These are phyloP conservation scores for Paraphaeosphaeria minitans DNA, from an alignment of 2,329 filamentous ascomycete genomes.

Conservation along the genomic window DNA sequence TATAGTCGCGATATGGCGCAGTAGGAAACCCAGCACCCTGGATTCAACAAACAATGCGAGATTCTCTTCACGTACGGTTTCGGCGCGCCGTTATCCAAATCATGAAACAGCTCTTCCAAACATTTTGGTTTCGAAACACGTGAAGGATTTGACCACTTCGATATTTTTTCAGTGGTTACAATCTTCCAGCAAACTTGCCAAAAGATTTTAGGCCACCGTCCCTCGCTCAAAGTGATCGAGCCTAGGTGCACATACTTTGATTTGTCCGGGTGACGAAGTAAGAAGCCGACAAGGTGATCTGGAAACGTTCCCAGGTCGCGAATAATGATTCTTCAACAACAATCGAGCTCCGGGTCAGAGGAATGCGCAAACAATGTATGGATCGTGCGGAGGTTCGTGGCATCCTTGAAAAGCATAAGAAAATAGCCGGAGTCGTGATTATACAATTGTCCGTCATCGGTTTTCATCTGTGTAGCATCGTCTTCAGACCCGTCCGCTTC, in stretches of 20 bases:
- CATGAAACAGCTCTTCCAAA: not conserved
- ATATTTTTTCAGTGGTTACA: too few relatives aligned
- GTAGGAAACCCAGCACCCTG: not conserved
- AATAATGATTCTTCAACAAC: too few relatives aligned
- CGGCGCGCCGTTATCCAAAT: not conserved
- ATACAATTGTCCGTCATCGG: not conserved
- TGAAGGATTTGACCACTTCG: not conserved
- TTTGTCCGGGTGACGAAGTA: not conserved
- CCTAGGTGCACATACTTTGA: not conserved
- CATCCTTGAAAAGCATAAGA: not conserved
- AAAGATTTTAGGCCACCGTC: not conserved
- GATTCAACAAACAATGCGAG: not conserved
- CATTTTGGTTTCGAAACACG: too few relatives aligned
- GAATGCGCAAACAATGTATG: too few relatives aligned
- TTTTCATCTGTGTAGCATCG: too few relatives aligned
- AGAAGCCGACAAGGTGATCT: not conserved
- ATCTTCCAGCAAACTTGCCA: not conserved
- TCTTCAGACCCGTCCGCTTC: too few relatives aligned
- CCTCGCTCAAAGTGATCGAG: not conserved
- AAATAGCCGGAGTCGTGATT: not conserved
- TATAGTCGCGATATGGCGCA: too few relatives aligned
- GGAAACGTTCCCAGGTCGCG: not conserved
- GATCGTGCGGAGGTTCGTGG: not conserved
- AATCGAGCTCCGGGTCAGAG: too few relatives aligned
- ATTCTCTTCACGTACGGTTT: not conserved